phyloP scores from a whole-genome alignment of 148 eudicot species.

The Amaranthus hypochondriacus region DNA sequence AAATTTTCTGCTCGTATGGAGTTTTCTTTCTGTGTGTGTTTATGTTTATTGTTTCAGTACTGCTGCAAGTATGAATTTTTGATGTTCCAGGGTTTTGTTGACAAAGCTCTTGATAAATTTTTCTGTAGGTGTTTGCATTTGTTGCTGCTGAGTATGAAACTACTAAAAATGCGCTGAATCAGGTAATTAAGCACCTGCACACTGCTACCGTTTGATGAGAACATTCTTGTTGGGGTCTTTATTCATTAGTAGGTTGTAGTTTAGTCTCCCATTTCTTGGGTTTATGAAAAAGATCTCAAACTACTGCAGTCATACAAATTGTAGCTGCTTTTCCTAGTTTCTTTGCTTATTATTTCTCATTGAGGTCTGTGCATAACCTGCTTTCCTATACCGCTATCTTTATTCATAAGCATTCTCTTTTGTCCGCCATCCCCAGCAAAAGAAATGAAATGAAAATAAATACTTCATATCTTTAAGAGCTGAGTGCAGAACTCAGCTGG shows the following conservation, averaged over 20 bases:
- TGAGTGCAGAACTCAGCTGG: neutral
- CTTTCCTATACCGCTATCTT: too few relatives aligned
- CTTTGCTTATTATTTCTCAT: too few relatives aligned
- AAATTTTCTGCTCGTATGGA: neutral
- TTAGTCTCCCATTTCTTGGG: neutral
- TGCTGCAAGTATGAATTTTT: neutral
- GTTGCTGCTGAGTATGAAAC: conserved; percentile 92
- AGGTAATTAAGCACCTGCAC: conserved; percentile 38
- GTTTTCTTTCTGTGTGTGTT: neutral
- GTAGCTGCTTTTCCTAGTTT: neutral
- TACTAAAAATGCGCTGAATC: conserved; percentile 67
- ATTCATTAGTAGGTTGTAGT: neutral
- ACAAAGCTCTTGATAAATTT: conserved; percentile 12
- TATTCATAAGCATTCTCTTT: too few relatives aligned
- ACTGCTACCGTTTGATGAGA: neutral
- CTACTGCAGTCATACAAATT: neutral
- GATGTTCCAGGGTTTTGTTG: neutral
- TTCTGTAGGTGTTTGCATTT: conserved; percentile 79
- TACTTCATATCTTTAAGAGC: too few relatives aligned
- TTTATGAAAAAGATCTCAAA: neutral
- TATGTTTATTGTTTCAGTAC: neutral
- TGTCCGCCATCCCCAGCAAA: too few relatives aligned
- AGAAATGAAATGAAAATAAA: too few relatives aligned
- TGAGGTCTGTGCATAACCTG: too few relatives aligned
- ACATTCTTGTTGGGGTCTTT: neutral